Evolutionary conservation across 257 asterid genomes (phyloP).

Genomic region (Leonotis leonurus): DNA sequence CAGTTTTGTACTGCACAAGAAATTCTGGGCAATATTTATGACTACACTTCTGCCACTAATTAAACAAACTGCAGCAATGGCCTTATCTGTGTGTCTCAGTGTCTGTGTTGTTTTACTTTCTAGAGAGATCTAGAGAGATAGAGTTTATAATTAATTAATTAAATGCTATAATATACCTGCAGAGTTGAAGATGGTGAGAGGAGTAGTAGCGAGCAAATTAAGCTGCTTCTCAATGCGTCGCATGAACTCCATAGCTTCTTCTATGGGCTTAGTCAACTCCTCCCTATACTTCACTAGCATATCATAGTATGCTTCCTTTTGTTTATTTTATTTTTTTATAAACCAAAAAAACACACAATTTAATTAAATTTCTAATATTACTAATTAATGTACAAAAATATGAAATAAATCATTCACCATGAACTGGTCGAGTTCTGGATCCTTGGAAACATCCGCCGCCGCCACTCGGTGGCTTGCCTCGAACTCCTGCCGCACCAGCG

Average conservation of each 20-base stretch:
- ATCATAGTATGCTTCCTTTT: slow-evolving; percentile 83
- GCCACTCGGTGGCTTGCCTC: slow-evolving; percentile 60
- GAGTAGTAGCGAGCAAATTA: slow-evolving; percentile 51
- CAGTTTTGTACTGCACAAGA: slow-evolving; percentile 45
- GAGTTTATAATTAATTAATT: too few species aligned
- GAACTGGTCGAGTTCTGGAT: slow-evolving; percentile 94
- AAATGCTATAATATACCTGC: too few species aligned
- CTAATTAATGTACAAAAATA: background rate
- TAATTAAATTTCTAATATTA: background rate
- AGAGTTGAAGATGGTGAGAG: slow-evolving; percentile 51
- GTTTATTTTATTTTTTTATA: background rate
- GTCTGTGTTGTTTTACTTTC: background rate
- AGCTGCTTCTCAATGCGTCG: slow-evolving; percentile 79
- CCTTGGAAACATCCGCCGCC: slow-evolving; percentile 43
- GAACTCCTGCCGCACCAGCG: slow-evolving; percentile 64
- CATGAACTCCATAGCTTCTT: slow-evolving; percentile 98
- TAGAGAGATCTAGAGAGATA: background rate
- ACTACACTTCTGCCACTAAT: slow-evolving; percentile 19
- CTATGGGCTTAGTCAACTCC: slow-evolving; percentile 73
- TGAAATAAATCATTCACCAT: slow-evolving; percentile 38
- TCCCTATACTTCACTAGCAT: slow-evolving; percentile 90
- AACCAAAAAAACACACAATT: background rate
- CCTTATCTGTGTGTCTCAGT: slow-evolving; percentile 27
- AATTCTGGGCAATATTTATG: slow-evolving; percentile 20
- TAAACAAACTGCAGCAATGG: slow-evolving; percentile 10